A percentile compares a stretch with the other conserved stretches of the same genome.
phyloP scores from a whole-genome alignment of 371 early-diverging fungal species.

The Saksenaea oblongispora region DNA sequence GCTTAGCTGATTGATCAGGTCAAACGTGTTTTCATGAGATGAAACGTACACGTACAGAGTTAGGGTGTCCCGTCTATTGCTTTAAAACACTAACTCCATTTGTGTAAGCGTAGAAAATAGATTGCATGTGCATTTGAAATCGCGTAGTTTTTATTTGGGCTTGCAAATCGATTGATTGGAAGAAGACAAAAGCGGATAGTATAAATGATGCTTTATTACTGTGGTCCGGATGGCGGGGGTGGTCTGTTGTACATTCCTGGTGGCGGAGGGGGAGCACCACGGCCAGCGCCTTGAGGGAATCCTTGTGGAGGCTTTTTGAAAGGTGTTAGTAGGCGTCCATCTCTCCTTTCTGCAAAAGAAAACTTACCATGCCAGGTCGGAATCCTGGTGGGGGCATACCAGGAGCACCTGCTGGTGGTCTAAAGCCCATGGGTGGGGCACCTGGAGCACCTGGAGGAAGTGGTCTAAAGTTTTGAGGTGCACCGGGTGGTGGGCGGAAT shows the following conservation, averaged over 20 bases:
- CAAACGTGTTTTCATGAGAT: too few relatives aligned
- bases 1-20: too few relatives aligned
- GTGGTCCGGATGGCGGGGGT: constrained; percentile 21
- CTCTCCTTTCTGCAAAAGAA: not conserved
- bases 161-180: not conserved
- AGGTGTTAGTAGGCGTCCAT: not conserved
- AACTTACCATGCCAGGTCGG: constrained; percentile 42
- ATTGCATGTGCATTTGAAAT: not conserved
- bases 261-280: constrained; percentile 31
- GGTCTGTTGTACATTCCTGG: constrained; percentile 39
- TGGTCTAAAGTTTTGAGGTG: constrained; percentile 54
- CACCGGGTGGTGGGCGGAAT: constrained; percentile 68
- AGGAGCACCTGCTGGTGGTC: constrained; percentile 51
- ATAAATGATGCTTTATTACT: constrained; percentile 1
- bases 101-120: not conserved
- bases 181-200: constrained; percentile 3
- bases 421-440: constrained; percentile 59
- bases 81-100: not conserved
- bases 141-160: not conserved
- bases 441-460: constrained; percentile 34
- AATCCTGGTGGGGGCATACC: constrained; percentile 43
- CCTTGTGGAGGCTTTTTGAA: constrained; percentile 35
- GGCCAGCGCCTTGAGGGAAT: constrained; percentile 32
- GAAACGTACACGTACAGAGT: too few relatives aligned
- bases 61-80: not conserved